Evolutionary conservation across 306 rosid species (phyloP).

Genomic region (Prosopis cineraria): DNA sequence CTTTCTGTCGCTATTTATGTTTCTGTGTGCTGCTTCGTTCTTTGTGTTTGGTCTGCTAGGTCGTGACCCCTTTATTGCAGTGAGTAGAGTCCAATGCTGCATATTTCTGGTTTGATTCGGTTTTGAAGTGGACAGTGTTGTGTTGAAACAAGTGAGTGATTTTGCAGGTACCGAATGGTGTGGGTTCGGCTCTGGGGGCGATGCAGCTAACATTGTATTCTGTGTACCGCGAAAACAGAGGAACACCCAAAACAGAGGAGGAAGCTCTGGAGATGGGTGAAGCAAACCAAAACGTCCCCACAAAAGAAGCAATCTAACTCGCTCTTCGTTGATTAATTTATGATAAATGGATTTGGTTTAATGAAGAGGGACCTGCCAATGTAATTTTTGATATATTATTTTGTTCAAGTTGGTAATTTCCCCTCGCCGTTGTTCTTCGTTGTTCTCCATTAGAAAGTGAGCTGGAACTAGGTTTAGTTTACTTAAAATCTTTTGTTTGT

Average conservation of each 20-base stretch:
- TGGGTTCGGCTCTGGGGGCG: conserved; percentile 69
- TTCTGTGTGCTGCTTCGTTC: conserved; percentile 85
- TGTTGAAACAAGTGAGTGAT: not conserved
- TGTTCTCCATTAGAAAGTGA: not conserved
- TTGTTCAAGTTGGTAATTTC: not conserved
- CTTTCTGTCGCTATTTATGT: conserved; percentile 76
- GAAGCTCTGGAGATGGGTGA: not conserved
- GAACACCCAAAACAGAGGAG: not conserved
- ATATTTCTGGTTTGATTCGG: not conserved
- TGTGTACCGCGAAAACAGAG: not conserved
- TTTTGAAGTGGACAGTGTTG: not conserved
- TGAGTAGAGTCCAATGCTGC: conserved; percentile 37
- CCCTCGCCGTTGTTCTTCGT: not conserved
- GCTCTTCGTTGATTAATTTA: too few relatives aligned
- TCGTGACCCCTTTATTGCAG: conserved; percentile 65
- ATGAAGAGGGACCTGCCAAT: too few relatives aligned
- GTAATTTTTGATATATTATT: too few relatives aligned
- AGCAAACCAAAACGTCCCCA: not conserved
- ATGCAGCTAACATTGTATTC: conserved; percentile 69
- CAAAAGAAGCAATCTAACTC: not conserved
- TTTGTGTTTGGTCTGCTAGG: conserved; percentile 72
- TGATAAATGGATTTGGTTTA: too few relatives aligned
- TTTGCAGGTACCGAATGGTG: conserved; percentile 74
- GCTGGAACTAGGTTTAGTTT: too few relatives aligned
- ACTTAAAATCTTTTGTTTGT: too few relatives aligned